Base-by-base conservation (phyloP, 2,329 filamentous ascomycete species). In the Myriangium duriaei region DNA sequence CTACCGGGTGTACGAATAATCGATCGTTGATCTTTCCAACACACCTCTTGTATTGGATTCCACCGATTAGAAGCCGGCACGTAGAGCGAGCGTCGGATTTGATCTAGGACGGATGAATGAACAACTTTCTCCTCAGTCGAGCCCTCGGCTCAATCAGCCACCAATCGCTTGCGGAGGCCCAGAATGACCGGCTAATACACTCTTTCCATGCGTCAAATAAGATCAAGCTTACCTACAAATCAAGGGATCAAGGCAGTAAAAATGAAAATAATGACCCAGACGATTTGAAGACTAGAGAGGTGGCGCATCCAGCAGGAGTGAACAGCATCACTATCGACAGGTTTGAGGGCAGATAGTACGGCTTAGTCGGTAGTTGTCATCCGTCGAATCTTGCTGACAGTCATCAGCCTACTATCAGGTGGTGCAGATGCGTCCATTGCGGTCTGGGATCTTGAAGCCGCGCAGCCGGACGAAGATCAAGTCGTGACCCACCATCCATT, bases 351-450 rank as follows among this genome's bases (percentile, higher is more conserved):
- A 69, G 76, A 53, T 76, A 82, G 77, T 80, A 60, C 56, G 67
- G n/a, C n/a, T 11, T 10, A 6, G 17, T 34, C 10, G 3, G 30
- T 24, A 28, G 30, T 33, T 18, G 6, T 11, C 7, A 3, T 16
- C 6, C n/a, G 12, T 4, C 5, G 18, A 5, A 12, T 5, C 12
- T 3, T 12, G 10, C 32, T 37, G 14, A 35, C 19, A 16, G 11
- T 18, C 19, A 34, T 39, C 13, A 17, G 82, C 47, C 69, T 95
- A 45, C 60, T 94, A 2, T 93, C 87, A 1, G 88, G 84, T 3
- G 86, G 87, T 18, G 79, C 83, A 4, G 85, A 94, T 53, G 83
- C 81, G 7, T 81, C 81, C 1, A 75, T 95, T 51, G 81, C 78
- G 47, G 62, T 95, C 32, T 95, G 87, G 87, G 79, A 95, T 59